A percentile compares a stretch with the other conserved stretches of the same genome.
These are phyloP conservation scores for Skeletonema marinoi DNA, from an alignment of 108 stramenopile genomes.

Conservation along the genomic window DNA sequence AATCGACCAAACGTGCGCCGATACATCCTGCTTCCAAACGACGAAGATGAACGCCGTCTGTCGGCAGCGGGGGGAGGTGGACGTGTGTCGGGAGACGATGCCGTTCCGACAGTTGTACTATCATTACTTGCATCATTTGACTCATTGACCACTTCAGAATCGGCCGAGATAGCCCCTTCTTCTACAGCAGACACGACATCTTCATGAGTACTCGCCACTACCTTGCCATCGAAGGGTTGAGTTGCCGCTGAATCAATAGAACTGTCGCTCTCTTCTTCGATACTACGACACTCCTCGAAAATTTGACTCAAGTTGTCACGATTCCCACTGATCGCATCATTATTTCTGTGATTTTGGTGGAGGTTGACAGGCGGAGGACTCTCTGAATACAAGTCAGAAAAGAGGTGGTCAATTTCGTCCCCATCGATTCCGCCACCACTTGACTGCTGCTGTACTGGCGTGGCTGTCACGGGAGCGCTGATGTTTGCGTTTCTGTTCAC, in stretches of 20 bases:
- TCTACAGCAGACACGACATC: neutral
- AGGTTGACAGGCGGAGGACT: slow-evolving; percentile 72
- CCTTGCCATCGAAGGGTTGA: neutral
- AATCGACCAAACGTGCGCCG: slow-evolving; percentile 40
- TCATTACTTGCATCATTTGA: neutral
- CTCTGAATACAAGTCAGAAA: slow-evolving; percentile 84
- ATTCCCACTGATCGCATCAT: neutral
- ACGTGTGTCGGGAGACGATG: neutral
- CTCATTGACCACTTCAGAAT: neutral
- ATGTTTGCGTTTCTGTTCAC: neutral
- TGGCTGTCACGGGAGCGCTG: neutral
- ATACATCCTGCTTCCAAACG: slow-evolving; percentile 31
- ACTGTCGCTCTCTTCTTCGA: slow-evolving; percentile 23
- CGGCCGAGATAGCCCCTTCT: neutral
- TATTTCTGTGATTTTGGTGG: slow-evolving; percentile 8
- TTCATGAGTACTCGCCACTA: neutral
- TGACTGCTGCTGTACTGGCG: slow-evolving; percentile 33
- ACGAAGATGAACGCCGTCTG: slow-evolving; percentile 12
- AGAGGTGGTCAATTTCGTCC: slow-evolving; percentile 61
- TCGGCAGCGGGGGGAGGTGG: neutral
- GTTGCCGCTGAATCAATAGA: neutral
- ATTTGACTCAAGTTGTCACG: slow-evolving; percentile 8
- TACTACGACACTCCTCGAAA: slow-evolving; percentile 36
- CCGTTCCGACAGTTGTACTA: neutral
- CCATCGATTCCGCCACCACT: slow-evolving; percentile 13